These are phyloP conservation scores for Erythrobasidium hasegawianum DNA, from an alignment of 1,284 basidiomycete species.

Conservation along the genomic window DNA sequence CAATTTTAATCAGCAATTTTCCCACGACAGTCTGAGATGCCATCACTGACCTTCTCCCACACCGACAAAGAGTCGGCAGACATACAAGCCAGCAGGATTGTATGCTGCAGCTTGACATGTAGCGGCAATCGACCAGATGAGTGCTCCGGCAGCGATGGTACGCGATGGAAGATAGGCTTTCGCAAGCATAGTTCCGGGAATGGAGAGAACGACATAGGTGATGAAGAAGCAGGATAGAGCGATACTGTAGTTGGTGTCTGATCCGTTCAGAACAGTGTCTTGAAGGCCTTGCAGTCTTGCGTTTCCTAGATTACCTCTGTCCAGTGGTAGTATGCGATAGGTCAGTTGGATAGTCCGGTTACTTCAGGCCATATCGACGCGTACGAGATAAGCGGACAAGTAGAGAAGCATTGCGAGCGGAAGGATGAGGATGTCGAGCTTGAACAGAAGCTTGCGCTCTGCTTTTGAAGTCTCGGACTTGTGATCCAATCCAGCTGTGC, in stretches of 20 bases:
- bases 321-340: not conserved
- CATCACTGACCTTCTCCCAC: slow-evolving; percentile 42
- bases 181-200: slow-evolving; percentile 45
- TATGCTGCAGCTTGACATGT: slow-evolving; percentile 49
- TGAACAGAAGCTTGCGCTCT: slow-evolving; percentile 56
- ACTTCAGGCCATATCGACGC: slow-evolving; percentile 46
- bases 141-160: slow-evolving; percentile 50
- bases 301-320: slow-evolving; percentile 41
- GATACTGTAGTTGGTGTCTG: slow-evolving; percentile 50
- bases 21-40: too few relatives aligned
- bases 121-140: slow-evolving; percentile 52
- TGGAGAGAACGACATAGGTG: slow-evolving; percentile 50
- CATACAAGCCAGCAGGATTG: slow-evolving; percentile 47
- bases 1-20: too few relatives aligned
- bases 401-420: slow-evolving; percentile 52
- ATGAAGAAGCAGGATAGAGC: slow-evolving; percentile 50
- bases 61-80: slow-evolving; percentile 52
- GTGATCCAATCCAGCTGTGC: slow-evolving; percentile 2
- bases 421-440: slow-evolving; percentile 54
- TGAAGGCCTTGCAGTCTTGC: slow-evolving; percentile 49
- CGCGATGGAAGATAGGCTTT: slow-evolving; percentile 49
- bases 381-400: slow-evolving; percentile 52
- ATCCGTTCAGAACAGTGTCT: slow-evolving; percentile 45
- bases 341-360: not conserved
- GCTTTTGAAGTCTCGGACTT: not conserved